A percentile compares a stretch with the other conserved stretches of the same genome.
phyloP scores from a whole-genome alignment of 2,329 filamentous ascomycete species.

The Cladobotryum protrusum region DNA sequence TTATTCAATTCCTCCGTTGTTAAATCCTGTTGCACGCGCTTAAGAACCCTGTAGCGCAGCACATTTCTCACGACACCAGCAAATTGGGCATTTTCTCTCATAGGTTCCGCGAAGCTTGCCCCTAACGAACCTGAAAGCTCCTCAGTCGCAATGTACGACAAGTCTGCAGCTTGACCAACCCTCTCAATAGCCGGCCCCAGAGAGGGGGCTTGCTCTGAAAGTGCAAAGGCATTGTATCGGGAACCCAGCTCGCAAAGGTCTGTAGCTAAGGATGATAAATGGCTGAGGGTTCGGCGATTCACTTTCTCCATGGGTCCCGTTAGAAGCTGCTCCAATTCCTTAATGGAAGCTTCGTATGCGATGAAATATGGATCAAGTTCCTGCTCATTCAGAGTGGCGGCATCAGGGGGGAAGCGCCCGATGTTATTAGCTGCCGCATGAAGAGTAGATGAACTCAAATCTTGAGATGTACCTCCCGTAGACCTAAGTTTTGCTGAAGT shows the following conservation, averaged over 20 bases:
- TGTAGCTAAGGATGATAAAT: constrained; percentile 74
- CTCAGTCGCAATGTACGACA: constrained; percentile 91
- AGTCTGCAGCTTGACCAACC: constrained; percentile 88
- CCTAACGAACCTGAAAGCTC: constrained; percentile 84
- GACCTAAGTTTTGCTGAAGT: constrained; percentile 79
- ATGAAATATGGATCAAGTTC: constrained; percentile 96
- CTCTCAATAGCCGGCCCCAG: constrained; percentile 91
- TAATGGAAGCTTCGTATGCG: constrained; percentile 84
- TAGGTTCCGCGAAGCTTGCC: constrained; percentile 91
- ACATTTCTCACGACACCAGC: constrained; percentile 88
- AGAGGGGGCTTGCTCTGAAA: constrained; percentile 84
- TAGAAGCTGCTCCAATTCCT: constrained; percentile 81
- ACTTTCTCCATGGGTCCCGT: constrained; percentile 96
- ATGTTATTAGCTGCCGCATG: constrained; percentile 53
- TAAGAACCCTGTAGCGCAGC: constrained; percentile 81
- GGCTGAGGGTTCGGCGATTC: constrained; percentile 80
- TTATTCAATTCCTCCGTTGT: constrained; percentile 88
- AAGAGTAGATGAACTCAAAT: constrained; percentile 30
- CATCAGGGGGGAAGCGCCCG: constrained; percentile 75
- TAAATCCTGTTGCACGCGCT: constrained; percentile 96
- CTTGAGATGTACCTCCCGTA: constrained; percentile 32
- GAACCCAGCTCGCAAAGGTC: constrained; percentile 91
- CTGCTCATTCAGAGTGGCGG: constrained; percentile 71
- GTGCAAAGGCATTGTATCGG: constrained; percentile 92
- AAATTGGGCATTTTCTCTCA: constrained; percentile 96